A percentile compares a stretch with the other conserved stretches of the same genome.
These are phyloP conservation scores for Carex kokanica DNA, from an alignment of 176 grass and related monocot genomes.

Conservation along the genomic window DNA sequence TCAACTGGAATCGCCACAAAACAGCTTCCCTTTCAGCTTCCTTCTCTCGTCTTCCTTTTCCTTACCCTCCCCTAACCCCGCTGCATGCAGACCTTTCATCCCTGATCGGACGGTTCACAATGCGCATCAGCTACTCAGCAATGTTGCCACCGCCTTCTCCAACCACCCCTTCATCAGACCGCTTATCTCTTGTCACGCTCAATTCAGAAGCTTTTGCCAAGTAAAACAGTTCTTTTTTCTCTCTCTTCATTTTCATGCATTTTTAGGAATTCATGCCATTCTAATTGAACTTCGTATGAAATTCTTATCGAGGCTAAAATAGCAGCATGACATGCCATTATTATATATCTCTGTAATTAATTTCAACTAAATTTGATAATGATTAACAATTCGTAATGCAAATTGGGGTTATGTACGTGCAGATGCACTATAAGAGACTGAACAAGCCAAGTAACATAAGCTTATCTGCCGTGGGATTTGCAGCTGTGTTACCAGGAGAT, in stretches of 20 bases:
- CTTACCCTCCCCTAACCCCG: slow-evolving; percentile 32
- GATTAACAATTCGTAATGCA: not conserved
- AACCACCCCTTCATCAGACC: slow-evolving; percentile 61
- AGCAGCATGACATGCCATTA: not conserved
- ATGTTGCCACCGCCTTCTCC: slow-evolving; percentile 46
- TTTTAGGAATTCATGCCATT: not conserved
- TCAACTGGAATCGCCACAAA: slow-evolving; percentile 32
- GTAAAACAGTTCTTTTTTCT: slow-evolving; percentile 17
- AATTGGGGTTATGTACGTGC: slow-evolving; percentile 9
- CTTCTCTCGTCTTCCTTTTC: slow-evolving; percentile 47
- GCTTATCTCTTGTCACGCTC: slow-evolving; percentile 45
- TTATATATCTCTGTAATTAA: not conserved
- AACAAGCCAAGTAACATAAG: slow-evolving; percentile 19
- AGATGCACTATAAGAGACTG: slow-evolving; percentile 29
- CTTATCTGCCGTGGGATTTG: slow-evolving; percentile 50
- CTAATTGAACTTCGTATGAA: not conserved
- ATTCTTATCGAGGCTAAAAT: not conserved
- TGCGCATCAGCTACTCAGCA: slow-evolving; percentile 39
- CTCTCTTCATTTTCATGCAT: not conserved
- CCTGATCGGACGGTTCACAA: slow-evolving; percentile 21
- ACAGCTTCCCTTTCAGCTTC: slow-evolving; percentile 38
- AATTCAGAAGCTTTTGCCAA: slow-evolving; percentile 70
- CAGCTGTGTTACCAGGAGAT: slow-evolving; percentile 65
- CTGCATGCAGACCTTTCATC: slow-evolving; percentile 24
- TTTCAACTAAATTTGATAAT: not conserved